These are phyloP conservation scores for Leishmania mexicana DNA, from an alignment of 208 protist genomes.

Conservation along the genomic window DNA sequence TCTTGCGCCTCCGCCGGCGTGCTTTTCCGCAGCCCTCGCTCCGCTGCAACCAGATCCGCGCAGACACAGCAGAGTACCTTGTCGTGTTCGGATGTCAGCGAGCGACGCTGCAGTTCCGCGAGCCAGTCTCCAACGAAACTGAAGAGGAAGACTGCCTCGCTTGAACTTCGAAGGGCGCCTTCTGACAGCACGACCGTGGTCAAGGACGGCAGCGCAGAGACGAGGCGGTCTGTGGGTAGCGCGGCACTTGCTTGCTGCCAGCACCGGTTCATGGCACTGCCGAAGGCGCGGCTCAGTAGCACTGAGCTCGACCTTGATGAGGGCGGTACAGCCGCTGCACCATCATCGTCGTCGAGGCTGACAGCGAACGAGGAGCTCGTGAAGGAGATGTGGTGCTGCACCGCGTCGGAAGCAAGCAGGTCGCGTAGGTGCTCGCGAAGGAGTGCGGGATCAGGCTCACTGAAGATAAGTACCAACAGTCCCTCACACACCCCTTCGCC, in stretches of 20 bases:
- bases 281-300: not conserved
- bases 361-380: not conserved
- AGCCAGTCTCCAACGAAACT: slow-evolving; percentile 4
- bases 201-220: slow-evolving; percentile 2
- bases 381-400: slow-evolving; percentile 1
- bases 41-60: slow-evolving; percentile 2
- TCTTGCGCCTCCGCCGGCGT: not conserved
- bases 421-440: not conserved
- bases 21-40: not conserved
- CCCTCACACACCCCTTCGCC: slow-evolving; percentile 8
- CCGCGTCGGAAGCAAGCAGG: not conserved
- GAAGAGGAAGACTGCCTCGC: not conserved
- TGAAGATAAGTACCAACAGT: slow-evolving; percentile 9
- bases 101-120: slow-evolving; percentile 10
- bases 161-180: not conserved
- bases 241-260: slow-evolving; percentile 8
- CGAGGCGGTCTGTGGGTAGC: slow-evolving; percentile 4
- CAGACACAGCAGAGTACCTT: slow-evolving; percentile 8
- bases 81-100: slow-evolving; percentile 2
- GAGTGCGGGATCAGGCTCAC: not conserved
- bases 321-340: not conserved
- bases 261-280: not conserved
- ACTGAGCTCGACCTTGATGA: not conserved
- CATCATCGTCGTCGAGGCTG: not conserved
- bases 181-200: not conserved